Evolutionary conservation across 139 green algal species (phyloP).

Genomic region (Ettlia oleoabundans): DNA sequence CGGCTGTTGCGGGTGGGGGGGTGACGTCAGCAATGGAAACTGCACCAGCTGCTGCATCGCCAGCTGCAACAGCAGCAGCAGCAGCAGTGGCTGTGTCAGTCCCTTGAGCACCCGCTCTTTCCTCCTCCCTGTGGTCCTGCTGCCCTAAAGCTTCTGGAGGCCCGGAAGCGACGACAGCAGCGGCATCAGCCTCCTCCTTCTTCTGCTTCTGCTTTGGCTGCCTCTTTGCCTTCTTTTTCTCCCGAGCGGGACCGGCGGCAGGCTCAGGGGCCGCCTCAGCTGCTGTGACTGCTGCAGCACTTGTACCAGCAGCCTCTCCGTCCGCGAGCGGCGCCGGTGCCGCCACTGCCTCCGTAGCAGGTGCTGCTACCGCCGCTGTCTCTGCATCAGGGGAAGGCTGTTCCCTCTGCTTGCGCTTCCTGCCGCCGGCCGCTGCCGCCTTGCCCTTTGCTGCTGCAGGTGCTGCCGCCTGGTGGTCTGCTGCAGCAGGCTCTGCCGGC

Average conservation of each 20-base stretch:
- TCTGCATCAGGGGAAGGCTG: not conserved
- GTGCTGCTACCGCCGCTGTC: not conserved
- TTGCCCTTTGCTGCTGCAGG: not conserved
- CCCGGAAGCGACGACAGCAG: not conserved
- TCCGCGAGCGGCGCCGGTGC: not conserved
- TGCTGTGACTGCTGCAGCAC: not conserved
- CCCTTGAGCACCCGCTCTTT: not conserved
- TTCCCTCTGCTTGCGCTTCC: constrained; percentile 5
- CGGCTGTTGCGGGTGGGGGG: not conserved
- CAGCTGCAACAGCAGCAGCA: not conserved
- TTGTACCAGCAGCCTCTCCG: not conserved
- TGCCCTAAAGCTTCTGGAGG: too few species aligned
- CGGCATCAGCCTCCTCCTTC: not conserved
- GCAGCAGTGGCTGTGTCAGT: not conserved
- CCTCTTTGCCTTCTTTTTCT: not conserved
- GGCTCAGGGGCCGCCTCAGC: not conserved
- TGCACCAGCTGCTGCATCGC: not conserved
- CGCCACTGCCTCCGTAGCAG: not conserved
- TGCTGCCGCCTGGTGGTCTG: too few species aligned
- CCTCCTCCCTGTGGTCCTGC: too few species aligned
- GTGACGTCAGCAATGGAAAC: not conserved
- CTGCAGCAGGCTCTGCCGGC: not conserved
- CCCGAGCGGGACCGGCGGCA: not conserved
- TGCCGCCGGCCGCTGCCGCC: not conserved
- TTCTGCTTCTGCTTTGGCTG: not conserved